These are phyloP conservation scores for Phialemoniopsis sp. DNA, from an alignment of 2,329 filamentous ascomycete species.

Conservation along the genomic window DNA sequence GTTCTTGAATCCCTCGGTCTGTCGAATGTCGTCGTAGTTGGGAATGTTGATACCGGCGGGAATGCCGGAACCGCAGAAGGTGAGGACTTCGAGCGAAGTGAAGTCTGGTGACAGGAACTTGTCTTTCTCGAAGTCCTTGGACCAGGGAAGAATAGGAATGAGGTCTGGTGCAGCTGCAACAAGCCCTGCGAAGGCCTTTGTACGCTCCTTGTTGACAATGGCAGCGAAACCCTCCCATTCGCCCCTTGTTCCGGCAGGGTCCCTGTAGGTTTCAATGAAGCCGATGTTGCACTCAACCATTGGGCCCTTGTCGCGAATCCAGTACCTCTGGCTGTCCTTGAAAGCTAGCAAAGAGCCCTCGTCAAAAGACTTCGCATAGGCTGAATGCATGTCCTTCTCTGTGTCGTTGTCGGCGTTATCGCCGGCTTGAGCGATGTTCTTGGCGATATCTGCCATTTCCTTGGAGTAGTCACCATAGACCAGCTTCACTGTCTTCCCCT, in stretches of 20 bases:
- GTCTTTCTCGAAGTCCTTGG: constrained; percentile 88
- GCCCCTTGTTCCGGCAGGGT: constrained; percentile 74
- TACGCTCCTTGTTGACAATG: constrained; percentile 85
- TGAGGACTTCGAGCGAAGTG: constrained; percentile 86
- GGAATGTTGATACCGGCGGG: constrained; percentile 66
- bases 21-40: constrained; percentile 74
- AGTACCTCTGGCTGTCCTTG: constrained; percentile 75
- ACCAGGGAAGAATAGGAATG: constrained; percentile 89
- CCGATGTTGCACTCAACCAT: constrained; percentile 78
- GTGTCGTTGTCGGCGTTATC: constrained; percentile 69
- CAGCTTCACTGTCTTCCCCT: constrained; percentile 65
- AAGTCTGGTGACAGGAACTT: constrained; percentile 95
- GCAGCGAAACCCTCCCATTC: constrained; percentile 86
- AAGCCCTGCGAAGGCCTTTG: constrained; percentile 78
- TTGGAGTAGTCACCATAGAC: constrained; percentile 71
- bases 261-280: constrained; percentile 82
- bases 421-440: constrained; percentile 64
- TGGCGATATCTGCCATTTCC: constrained; percentile 66
- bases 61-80: constrained; percentile 68
- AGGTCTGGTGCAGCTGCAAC: constrained; percentile 76
- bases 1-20: constrained; percentile 86
- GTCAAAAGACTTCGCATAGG: constrained; percentile 72
- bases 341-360: constrained; percentile 71
- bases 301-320: constrained; percentile 81
- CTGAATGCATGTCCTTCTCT: constrained; percentile 68